Percentiles rank a stretch among this genome's conserved stretches.
These are phyloP conservation scores for Lipomyces anomalus DNA, from an alignment of 805 yeast species.

Conservation along the genomic window DNA sequence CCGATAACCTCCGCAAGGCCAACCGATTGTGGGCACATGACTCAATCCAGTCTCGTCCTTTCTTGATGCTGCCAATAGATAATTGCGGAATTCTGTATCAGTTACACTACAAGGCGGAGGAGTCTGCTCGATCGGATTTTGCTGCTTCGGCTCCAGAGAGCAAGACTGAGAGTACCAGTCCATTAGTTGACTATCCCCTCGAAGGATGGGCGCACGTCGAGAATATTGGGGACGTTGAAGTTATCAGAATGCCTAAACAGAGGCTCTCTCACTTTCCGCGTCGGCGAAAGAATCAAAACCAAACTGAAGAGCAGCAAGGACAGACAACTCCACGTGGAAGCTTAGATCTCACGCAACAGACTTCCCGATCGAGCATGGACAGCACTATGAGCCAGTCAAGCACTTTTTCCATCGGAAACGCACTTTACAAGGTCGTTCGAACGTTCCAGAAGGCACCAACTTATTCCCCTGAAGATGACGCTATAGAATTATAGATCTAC, in stretches of 20 bases:
- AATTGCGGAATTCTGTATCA: slow-evolving; percentile 9
- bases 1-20: slow-evolving; percentile 15
- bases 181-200: background rate
- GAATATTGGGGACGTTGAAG: background rate
- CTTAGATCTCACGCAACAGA: no score
- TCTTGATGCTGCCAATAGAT: slow-evolving; percentile 22
- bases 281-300: background rate
- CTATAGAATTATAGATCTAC: background rate
- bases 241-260: background rate
- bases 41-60: slow-evolving; percentile 23
- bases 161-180: no score
- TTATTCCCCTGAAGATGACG: background rate
- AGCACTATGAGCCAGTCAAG: background rate
- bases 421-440: background rate
- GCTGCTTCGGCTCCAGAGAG: background rate
- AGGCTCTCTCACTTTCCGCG: background rate
- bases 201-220: background rate
- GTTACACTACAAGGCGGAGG: background rate
- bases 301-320: background rate
- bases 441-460: background rate
- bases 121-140: background rate
- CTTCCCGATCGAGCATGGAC: background rate
- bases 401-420: background rate
- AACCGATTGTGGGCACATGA: slow-evolving; percentile 26
- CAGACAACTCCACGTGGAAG: background rate